Evolutionary conservation across 768 basidiomycete genomes (phyloP).

Genomic region (Trametes sanguinea): DNA sequence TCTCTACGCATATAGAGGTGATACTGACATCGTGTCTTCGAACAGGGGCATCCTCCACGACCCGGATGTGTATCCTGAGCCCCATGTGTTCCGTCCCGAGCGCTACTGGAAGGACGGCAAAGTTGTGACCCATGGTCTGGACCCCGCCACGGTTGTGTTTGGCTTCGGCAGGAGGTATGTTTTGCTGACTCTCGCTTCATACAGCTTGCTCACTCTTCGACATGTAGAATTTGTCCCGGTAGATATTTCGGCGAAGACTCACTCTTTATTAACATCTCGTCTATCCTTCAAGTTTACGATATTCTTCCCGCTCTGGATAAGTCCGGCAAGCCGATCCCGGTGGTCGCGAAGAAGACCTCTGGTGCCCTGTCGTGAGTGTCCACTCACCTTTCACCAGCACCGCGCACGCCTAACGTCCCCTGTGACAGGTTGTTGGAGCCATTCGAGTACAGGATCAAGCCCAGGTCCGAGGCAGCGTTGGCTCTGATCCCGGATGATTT

Average conservation of each 20-base stretch:
- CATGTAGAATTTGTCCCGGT: slow-evolving; percentile 23
- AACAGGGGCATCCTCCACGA: slow-evolving; percentile 54
- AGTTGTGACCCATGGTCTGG: slow-evolving; percentile 8
- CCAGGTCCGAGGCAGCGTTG: not conserved
- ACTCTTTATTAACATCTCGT: slow-evolving; percentile 21
- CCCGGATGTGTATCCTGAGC: slow-evolving; percentile 46
- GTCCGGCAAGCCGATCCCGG: slow-evolving; percentile 11
- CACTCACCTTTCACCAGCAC: not conserved
- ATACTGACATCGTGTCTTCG: not conserved
- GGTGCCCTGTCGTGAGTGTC: slow-evolving; percentile 15
- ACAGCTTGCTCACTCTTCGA: not conserved
- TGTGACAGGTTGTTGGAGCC: not conserved
- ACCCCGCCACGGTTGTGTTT: slow-evolving; percentile 24
- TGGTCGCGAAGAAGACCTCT: not conserved
- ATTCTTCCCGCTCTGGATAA: slow-evolving; percentile 12
- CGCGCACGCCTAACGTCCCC: not conserved
- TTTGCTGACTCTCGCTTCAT: not conserved
- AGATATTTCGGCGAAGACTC: slow-evolving; percentile 13
- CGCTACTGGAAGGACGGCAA: slow-evolving; percentile 40
- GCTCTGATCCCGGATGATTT: not conserved
- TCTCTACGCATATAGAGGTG: not conserved
- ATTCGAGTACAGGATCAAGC: not conserved
- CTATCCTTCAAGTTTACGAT: slow-evolving; percentile 19
- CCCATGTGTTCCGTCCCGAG: slow-evolving; percentile 50
- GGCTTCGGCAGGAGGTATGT: slow-evolving; percentile 31